Conservation (phyloP, 2,329 filamentous ascomycete genomes). For the Coniella lustricola region DNA sequence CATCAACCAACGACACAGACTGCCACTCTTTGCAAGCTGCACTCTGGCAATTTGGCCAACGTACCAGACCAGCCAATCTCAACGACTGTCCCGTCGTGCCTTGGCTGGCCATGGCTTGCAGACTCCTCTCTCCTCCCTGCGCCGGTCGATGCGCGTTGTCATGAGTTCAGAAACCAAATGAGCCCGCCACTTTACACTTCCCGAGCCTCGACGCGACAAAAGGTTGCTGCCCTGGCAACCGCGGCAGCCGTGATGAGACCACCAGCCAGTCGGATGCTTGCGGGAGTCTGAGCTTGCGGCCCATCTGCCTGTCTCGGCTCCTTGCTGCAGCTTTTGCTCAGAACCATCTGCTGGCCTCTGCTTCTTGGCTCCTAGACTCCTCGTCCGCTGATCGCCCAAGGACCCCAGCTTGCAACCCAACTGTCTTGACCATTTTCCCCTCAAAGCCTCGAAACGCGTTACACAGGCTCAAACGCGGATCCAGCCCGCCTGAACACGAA, state of each 20-base stretch:
- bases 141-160: neutral
- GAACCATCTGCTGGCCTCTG: neutral
- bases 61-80: neutral
- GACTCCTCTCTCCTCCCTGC: neutral
- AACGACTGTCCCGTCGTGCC: slow-evolving; percentile 9
- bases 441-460: no score
- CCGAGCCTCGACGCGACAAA: neutral
- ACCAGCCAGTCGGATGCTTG: neutral
- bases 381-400: neutral
- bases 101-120: slow-evolving; percentile 6
- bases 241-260: neutral
- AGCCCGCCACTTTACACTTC: no score
- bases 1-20: no score
- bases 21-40: no score
- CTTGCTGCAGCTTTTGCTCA: slow-evolving; percentile 1
- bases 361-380: neutral
- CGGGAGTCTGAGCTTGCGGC: neutral
- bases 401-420: neutral
- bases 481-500: no score
- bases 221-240: neutral
- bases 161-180: no score
- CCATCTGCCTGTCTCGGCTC: slow-evolving; percentile 14
- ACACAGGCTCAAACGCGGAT: no score
- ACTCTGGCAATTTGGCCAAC: no score
- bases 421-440: neutral